Conservation (phyloP, 2,329 filamentous ascomycete species). For the Volutella citrinella region DNA sequence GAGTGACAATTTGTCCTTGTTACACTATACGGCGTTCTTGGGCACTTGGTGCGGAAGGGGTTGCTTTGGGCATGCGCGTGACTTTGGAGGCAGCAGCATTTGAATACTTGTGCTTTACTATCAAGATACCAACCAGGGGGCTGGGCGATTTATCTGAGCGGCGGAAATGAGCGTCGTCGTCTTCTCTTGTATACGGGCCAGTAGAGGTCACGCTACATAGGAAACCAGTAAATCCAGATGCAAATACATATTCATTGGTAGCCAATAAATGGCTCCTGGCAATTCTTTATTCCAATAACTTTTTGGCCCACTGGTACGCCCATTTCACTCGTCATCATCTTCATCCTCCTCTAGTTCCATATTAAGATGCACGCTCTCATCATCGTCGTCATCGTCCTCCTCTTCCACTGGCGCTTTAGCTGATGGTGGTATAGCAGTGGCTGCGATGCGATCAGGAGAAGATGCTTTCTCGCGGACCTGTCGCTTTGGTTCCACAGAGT, state of each 20-base stretch:
- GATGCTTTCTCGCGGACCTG: constrained; percentile 35
- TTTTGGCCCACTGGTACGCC: too few relatives aligned
- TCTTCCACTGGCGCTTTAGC: constrained; percentile 18
- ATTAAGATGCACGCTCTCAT: constrained; percentile 56
- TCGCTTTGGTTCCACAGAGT: constrained; percentile 35
- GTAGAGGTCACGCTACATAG: too few relatives aligned
- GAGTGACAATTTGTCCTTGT: too few relatives aligned
- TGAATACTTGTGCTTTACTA: too few relatives aligned
- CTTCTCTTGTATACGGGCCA: constrained; percentile 14
- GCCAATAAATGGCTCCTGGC: constrained; percentile 10
- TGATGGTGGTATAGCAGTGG: constrained; percentile 3
- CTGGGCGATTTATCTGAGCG: too few relatives aligned
- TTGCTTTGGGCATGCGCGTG: too few relatives aligned
- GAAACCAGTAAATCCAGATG: too few relatives aligned
- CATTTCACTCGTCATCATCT: constrained; percentile 36
- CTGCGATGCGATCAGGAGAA: constrained; percentile 16
- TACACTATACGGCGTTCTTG: not conserved
- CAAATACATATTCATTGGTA: constrained; percentile 17
- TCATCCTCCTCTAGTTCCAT: constrained; percentile 56
- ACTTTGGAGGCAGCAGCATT: too few relatives aligned
- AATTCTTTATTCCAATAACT: too few relatives aligned
- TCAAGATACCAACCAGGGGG: too few relatives aligned
- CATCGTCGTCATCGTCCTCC: constrained; percentile 41
- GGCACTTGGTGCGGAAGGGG: constrained; percentile 5
- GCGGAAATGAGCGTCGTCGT: constrained; percentile 15